A percentile compares a stretch with the other conserved stretches of the same genome.
Evolutionary conservation across 257 asterid species (phyloP).

Genomic region (Salvia splendens): DNA sequence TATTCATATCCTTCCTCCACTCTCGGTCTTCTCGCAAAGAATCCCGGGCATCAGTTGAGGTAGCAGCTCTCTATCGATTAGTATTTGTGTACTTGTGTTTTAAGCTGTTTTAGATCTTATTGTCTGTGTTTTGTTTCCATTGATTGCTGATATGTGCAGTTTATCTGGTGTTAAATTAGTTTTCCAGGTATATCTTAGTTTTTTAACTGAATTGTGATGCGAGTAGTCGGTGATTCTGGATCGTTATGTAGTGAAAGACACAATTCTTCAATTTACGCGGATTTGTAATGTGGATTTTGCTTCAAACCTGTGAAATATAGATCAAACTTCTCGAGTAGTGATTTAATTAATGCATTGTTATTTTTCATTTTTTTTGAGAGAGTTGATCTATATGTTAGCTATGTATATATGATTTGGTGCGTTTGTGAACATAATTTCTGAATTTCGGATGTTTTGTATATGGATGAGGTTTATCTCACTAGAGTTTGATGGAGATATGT

Average conservation of each 20-base stretch:
- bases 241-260: background rate
- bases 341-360: background rate
- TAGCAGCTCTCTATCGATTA: background rate
- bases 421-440: background rate
- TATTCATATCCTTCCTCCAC: background rate
- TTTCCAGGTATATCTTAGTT: background rate
- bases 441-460: background rate
- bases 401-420: background rate
- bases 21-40: conserved; percentile 21
- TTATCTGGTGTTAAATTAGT: background rate
- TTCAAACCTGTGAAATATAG: conserved; percentile 11
- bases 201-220: background rate
- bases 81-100: background rate
- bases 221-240: background rate
- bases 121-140: background rate
- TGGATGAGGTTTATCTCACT: background rate
- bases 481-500: background rate
- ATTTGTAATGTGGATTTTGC: conserved; percentile 24
- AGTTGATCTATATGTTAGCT: background rate
- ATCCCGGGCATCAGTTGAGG: conserved; percentile 26
- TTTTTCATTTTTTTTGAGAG: background rate
- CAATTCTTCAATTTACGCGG: background rate
- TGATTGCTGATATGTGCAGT: conserved; percentile 17
- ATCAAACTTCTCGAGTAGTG: conserved; percentile 1
- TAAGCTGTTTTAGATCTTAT: conserved; percentile 31